Conservation (phyloP, 2,329 filamentous ascomycete genomes). For the Microcera coccophila region DNA sequence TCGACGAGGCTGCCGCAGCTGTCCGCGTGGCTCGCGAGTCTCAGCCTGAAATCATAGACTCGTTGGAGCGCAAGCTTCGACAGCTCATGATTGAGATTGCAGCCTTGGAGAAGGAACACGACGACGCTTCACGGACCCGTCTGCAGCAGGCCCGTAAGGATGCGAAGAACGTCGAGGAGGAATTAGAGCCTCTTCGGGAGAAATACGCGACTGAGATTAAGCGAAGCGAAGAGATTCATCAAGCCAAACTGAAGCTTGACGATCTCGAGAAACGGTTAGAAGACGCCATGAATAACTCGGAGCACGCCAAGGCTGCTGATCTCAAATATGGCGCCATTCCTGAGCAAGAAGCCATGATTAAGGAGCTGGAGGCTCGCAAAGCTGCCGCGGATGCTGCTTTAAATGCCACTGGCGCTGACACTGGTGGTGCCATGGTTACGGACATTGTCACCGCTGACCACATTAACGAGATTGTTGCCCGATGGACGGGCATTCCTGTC, state of each 20-base stretch:
- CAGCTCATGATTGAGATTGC: conserved; percentile 98
- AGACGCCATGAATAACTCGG: conserved; percentile 82
- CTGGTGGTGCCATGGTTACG: conserved; percentile 72
- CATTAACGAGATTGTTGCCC: conserved; percentile 96
- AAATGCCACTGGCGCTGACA: conserved; percentile 52
- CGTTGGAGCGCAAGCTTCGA: conserved; percentile 80
- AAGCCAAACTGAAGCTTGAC: conserved; percentile 92
- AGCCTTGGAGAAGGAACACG: conserved; percentile 87
- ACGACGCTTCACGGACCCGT: conserved; percentile 83
- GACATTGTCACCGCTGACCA: conserved; percentile 95
- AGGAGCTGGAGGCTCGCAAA: conserved; percentile 76
- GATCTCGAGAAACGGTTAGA: conserved; percentile 86
- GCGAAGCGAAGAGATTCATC: conserved; percentile 86
- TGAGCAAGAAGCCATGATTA: conserved; percentile 78
- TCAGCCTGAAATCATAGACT: conserved; percentile 92
- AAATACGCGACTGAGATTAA: conserved; percentile 94
- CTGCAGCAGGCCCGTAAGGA: conserved; percentile 81
- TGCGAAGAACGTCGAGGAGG: conserved; percentile 90
- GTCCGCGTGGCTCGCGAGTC: conserved; percentile 94
- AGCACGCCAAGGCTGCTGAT: conserved; percentile 85
- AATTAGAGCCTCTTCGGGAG: conserved; percentile 83
- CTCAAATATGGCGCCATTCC: conserved; percentile 97
- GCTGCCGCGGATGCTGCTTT: conserved; percentile 69
- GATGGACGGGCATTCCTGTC: conserved; percentile 98
- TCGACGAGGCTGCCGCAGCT: conserved; percentile 95